Conservation (phyloP, 805 yeast species). For the Saccharomyces cerevisiae region DNA sequence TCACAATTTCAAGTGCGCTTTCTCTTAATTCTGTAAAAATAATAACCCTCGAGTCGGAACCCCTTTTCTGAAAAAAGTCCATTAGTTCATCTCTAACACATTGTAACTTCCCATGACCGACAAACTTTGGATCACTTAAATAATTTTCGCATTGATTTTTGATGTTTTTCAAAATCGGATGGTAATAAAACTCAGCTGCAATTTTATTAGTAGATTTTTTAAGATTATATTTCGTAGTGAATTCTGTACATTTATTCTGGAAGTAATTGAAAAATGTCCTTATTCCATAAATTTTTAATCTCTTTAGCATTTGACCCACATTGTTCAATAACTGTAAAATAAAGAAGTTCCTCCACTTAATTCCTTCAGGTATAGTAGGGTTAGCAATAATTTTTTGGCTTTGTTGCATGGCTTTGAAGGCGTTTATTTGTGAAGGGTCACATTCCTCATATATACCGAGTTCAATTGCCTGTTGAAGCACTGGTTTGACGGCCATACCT, state of each 20-base stretch:
- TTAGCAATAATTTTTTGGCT: slow-evolving; percentile 49
- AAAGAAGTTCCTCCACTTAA: slow-evolving; percentile 65
- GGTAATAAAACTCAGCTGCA: slow-evolving; percentile 54
- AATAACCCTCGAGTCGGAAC: slow-evolving; percentile 61
- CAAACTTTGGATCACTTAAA: slow-evolving; percentile 30
- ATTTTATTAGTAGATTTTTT: slow-evolving; percentile 58
- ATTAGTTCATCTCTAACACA: slow-evolving; percentile 48
- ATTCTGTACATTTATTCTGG: slow-evolving; percentile 47
- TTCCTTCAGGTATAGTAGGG: slow-evolving; percentile 52
- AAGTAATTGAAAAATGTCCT: slow-evolving; percentile 65
- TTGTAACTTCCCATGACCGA: slow-evolving; percentile 70
- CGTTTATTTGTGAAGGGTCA: slow-evolving; percentile 62
- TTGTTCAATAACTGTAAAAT: slow-evolving; percentile 54
- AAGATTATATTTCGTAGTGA: slow-evolving; percentile 47
- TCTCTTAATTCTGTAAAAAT: slow-evolving; percentile 84
- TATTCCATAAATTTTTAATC: slow-evolving; percentile 77
- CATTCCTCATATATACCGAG: slow-evolving; percentile 53
- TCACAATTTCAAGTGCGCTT: slow-evolving; percentile 81
- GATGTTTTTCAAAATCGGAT: slow-evolving; percentile 40
- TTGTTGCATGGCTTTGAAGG: slow-evolving; percentile 63
- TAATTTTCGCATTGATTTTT: slow-evolving; percentile 38
- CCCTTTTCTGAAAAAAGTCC: slow-evolving; percentile 42
- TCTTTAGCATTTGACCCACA: slow-evolving; percentile 61
- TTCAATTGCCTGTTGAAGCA: slow-evolving; percentile 54
- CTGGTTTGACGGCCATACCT: slow-evolving; percentile 60